Percentiles rank a stretch among this genome's conserved stretches.
Evolutionary conservation across 306 rosid genomes (phyloP).

Genomic region (Comarum palustre): DNA sequence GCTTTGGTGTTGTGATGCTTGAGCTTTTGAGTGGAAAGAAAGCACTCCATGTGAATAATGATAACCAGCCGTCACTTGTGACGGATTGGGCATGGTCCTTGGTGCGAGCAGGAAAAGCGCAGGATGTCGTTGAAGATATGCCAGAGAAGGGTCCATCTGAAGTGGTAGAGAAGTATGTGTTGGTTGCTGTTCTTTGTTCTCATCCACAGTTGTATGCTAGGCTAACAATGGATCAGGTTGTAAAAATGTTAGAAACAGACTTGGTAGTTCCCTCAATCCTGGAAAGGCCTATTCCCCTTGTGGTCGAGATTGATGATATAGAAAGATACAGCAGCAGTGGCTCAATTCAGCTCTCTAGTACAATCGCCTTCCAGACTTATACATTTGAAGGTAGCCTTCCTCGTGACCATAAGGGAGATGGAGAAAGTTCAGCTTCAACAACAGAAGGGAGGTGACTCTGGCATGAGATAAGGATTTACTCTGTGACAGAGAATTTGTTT

Average conservation of each 20-base stretch:
- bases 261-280: slow-evolving; percentile 66
- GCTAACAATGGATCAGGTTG: slow-evolving; percentile 97
- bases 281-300: slow-evolving; percentile 73
- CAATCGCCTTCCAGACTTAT: slow-evolving; percentile 56
- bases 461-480: slow-evolving; percentile 17
- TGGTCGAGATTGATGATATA: slow-evolving; percentile 63
- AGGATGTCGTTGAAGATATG: slow-evolving; percentile 78
- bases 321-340: slow-evolving; percentile 60
- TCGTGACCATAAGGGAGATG: slow-evolving; percentile 35
- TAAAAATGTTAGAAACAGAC: slow-evolving; percentile 88
- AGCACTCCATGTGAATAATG: slow-evolving; percentile 53
- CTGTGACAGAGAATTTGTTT: slow-evolving; percentile 24
- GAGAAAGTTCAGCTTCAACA: slow-evolving; percentile 28
- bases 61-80: slow-evolving; percentile 57
- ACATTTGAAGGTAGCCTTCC: slow-evolving; percentile 31
- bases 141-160: slow-evolving; percentile 60
- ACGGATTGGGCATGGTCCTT: slow-evolving; percentile 90
- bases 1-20: slow-evolving; percentile 83
- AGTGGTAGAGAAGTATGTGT: slow-evolving; percentile 74
- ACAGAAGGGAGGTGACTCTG: slow-evolving; percentile 14
- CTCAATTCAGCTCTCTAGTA: slow-evolving; percentile 53
- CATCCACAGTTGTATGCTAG: slow-evolving; percentile 92
- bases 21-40: slow-evolving; percentile 94
- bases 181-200: slow-evolving; percentile 81
- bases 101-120: slow-evolving; percentile 56